Evolutionary conservation across 2,329 filamentous ascomycete species (phyloP).

Genomic region (Colletotrichum musicola): DNA sequence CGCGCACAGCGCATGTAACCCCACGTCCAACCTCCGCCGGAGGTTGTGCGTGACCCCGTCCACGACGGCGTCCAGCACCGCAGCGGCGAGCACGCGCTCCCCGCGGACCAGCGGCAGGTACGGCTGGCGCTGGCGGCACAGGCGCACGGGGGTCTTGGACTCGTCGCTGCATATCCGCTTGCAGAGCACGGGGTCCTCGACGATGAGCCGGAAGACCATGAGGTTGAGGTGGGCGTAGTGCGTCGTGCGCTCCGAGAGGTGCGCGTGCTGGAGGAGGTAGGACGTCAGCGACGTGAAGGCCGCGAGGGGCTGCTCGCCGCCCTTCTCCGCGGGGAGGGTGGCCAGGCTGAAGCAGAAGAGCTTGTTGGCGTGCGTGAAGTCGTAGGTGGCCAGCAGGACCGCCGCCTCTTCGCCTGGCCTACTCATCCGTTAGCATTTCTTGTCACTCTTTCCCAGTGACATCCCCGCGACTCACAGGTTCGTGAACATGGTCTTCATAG

Average conservation of each 20-base stretch:
- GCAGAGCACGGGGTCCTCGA: conserved; percentile 86
- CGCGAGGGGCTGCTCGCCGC: conserved; percentile 79
- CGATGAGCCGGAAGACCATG: conserved; percentile 85
- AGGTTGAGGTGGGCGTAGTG: conserved; percentile 89
- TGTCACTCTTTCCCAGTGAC: no score
- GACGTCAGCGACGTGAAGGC: conserved; percentile 90
- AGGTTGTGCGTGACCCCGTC: conserved; percentile 97
- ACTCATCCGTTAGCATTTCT: conserved; percentile 42
- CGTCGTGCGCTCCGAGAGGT: conserved; percentile 82
- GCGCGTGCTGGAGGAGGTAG: conserved; percentile 93
- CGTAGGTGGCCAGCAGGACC: conserved; percentile 87
- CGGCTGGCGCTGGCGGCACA: conserved; percentile 91
- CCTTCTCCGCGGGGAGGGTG: conserved; percentile 71
- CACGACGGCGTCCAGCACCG: conserved; percentile 86
- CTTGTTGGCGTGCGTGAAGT: conserved; percentile 95
- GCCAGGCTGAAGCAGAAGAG: conserved; percentile 91
- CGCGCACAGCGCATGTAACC: conserved; percentile 85
- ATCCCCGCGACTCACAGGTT: conserved; percentile 71
- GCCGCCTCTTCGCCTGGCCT: conserved; percentile 86
- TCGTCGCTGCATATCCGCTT: conserved; percentile 89
- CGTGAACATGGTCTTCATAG: conserved; percentile 84
- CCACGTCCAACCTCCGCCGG: conserved; percentile 83
- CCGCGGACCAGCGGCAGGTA: conserved; percentile 81
- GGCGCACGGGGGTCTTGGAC: conserved; percentile 77
- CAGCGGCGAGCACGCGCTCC: conserved; percentile 80